Evolutionary conservation across 331 rosid species (phyloP), one percentile per base, ranked within the genome.

Genomic region (Pyracantha coccinea): DNA sequence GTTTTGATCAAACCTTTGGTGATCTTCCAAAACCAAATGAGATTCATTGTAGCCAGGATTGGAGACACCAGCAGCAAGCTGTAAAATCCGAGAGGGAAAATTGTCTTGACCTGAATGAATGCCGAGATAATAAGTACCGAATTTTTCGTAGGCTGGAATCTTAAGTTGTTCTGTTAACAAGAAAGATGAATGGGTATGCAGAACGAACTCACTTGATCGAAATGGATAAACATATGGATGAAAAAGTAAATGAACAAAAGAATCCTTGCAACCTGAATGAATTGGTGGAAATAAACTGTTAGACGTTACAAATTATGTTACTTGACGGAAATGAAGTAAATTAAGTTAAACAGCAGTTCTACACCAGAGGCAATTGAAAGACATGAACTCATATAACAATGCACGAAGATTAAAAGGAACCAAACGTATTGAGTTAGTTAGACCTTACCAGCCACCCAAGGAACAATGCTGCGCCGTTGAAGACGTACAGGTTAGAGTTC

Each of bases 11-110:
- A 74, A 58, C 98, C 98, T 86, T 79, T 93, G 29, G 88, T 81
- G 63, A 93, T 93, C 89, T 93, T 93, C 97, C 97, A 91, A 79
- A 93, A 93, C 98, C 98, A 93, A 57, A 89, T 83, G 41, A 89
- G 17, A 62, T 93, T 93, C 97, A 93, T 81, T 20, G 71, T 7
- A 72, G 88, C 52, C 76, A 93, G 59, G 81, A 83, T 66, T 24
- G 93, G 87, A 38, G 98, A 77, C 66, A 91, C 89, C 63, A 41
- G n/a, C 57, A 93, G 79, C 84, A 93, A 28, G 86, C 84, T 86
- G 85, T 89, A 93, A 73, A 88, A 91, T 20, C 93, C 96, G 69
- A 91, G 23, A 11, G 96, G 90, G 68, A 72, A 88, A 13, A 91
- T 69, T 69, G 79, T 60, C 83, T 83, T 85, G 16, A 93, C 92